These are phyloP conservation scores for Cymodocea nodosa DNA, from an alignment of 116 monocot genomes.

Conservation along the genomic window DNA sequence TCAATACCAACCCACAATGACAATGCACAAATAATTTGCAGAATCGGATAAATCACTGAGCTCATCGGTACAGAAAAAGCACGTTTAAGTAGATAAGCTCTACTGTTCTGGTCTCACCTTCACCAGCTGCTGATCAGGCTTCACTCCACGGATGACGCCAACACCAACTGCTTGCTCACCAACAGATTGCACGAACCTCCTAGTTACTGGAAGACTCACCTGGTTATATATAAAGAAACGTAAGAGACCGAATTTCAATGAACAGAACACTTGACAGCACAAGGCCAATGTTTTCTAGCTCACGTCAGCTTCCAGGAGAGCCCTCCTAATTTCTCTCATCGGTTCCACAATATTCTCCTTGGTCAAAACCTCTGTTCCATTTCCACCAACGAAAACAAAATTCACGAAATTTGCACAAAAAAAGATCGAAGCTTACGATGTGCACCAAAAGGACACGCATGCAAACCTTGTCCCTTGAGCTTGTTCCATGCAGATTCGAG, in stretches of 20 bases:
- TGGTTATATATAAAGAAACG: constrained; percentile 1
- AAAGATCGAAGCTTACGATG: background rate
- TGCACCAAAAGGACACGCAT: background rate
- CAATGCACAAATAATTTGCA: no score
- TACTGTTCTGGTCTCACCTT: constrained; percentile 34
- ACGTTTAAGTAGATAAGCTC: no score
- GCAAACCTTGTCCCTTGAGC: constrained; percentile 66
- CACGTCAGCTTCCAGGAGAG: constrained; percentile 92
- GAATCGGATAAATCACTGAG: no score
- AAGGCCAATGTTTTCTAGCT: constrained; percentile 5
- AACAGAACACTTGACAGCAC: background rate
- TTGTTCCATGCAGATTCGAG: constrained; percentile 92
- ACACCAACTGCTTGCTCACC: constrained; percentile 71
- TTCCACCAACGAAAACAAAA: background rate
- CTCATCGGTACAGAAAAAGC: no score
- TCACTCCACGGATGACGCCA: constrained; percentile 72
- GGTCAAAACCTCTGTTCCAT: constrained; percentile 62
- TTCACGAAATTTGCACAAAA: background rate
- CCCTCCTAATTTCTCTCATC: constrained; percentile 90
- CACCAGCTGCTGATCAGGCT: constrained; percentile 90
- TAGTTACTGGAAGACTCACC: constrained; percentile 88
- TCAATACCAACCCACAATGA: no score
- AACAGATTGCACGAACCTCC: constrained; percentile 80
- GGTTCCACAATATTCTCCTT: constrained; percentile 95
- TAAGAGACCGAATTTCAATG: no score